Percentiles rank a stretch among this genome's conserved stretches.
phyloP scores from a whole-genome alignment of 2,329 filamentous ascomycete species.

The Cercospora sojina region DNA sequence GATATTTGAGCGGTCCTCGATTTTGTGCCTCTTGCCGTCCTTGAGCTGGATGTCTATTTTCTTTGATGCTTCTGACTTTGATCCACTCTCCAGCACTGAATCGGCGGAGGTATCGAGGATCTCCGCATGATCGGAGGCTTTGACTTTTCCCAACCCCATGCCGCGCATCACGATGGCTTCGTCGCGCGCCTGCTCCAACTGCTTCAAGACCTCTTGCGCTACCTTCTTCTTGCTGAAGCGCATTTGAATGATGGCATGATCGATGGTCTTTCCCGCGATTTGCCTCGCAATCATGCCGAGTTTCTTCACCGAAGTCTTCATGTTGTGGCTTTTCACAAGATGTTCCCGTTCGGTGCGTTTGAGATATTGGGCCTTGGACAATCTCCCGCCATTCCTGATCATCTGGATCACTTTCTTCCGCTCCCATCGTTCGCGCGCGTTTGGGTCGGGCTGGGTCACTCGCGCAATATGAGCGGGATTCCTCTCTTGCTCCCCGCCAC shows the following conservation, averaged over 20 bases:
- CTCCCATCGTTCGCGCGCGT: slow-evolving; percentile 71
- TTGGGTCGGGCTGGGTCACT: slow-evolving; percentile 72
- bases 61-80: not conserved
- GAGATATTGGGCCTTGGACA: slow-evolving; percentile 66
- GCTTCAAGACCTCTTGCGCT: slow-evolving; percentile 73
- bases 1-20: slow-evolving; percentile 74
- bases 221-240: slow-evolving; percentile 92
- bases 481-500: slow-evolving; percentile 34
- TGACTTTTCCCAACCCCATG: slow-evolving; percentile 67
- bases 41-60: slow-evolving; percentile 65
- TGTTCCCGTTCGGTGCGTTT: slow-evolving; percentile 63
- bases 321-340: slow-evolving; percentile 63
- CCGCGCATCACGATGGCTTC: slow-evolving; percentile 74
- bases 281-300: slow-evolving; percentile 80
- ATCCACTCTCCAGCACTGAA: slow-evolving; percentile 1
- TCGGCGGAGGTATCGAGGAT: slow-evolving; percentile 16
- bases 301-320: slow-evolving; percentile 91
- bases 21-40: slow-evolving; percentile 68
- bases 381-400: slow-evolving; percentile 65
- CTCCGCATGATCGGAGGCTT: slow-evolving; percentile 21
- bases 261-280: slow-evolving; percentile 88
- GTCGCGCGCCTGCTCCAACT: slow-evolving; percentile 78
- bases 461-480: slow-evolving; percentile 58
- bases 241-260: slow-evolving; percentile 94
- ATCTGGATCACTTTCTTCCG: slow-evolving; percentile 79